phyloP scores from a whole-genome alignment of 2,329 filamentous ascomycete species.

The Neofusicoccum cordaticola region DNA sequence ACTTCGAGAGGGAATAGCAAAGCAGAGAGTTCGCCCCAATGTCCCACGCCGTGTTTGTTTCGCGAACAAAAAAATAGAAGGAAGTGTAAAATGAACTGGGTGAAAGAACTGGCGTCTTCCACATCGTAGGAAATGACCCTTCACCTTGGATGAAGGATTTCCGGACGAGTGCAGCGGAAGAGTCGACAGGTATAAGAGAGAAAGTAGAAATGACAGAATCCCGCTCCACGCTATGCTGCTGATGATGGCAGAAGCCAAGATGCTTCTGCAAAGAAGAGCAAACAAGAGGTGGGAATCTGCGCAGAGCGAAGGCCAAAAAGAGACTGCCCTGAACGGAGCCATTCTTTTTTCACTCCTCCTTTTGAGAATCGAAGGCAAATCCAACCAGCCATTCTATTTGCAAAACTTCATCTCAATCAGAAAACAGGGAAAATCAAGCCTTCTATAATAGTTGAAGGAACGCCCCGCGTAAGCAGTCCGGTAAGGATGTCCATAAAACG shows the following conservation, averaged over 20 bases:
- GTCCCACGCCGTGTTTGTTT: slow-evolving; percentile 2
- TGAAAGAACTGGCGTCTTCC: neutral
- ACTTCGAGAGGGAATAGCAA: slow-evolving; percentile 11
- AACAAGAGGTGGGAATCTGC: slow-evolving; percentile 10
- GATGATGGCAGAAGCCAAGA: neutral
- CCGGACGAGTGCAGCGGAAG: neutral
- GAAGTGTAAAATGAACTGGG: neutral
- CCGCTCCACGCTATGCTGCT: slow-evolving; percentile 14
- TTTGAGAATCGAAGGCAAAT: slow-evolving; percentile 1
- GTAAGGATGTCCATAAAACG: neutral
- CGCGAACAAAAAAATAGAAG: neutral
- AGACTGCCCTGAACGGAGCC: neutral
- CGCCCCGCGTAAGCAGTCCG: neutral
- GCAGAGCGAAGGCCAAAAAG: neutral
- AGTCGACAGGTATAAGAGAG: neutral
- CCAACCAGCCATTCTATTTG: slow-evolving; percentile 13
- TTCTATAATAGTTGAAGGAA: slow-evolving; percentile 5
- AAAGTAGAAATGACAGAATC: slow-evolving; percentile 6
- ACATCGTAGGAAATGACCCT: neutral
- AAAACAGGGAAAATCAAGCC: neutral
- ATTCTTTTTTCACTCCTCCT: neutral
- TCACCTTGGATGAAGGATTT: neutral
- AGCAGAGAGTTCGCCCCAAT: slow-evolving; percentile 3
- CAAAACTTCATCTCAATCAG: neutral
- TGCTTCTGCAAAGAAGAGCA: neutral